Evolutionary conservation across 129 eudicot genomes (phyloP).

Genomic region (Artemisia tridentata): DNA sequence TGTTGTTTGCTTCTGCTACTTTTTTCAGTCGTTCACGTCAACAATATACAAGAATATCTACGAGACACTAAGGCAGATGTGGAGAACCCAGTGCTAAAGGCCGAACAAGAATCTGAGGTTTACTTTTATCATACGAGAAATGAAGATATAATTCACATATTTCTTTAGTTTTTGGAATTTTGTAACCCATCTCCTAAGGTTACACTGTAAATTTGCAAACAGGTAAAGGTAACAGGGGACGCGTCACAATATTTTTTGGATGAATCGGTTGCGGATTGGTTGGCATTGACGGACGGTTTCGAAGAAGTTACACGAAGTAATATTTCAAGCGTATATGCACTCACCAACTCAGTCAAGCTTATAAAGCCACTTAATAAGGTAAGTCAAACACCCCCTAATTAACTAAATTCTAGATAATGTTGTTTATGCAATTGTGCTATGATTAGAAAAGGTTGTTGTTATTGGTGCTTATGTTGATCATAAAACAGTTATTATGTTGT

Average conservation of each 20-base stretch:
- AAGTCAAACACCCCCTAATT: too few species aligned
- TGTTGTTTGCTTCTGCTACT: not conserved
- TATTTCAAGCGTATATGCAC: too few species aligned
- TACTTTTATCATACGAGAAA: too few species aligned
- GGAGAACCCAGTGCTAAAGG: constrained; percentile 66
- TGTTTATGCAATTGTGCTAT: too few species aligned
- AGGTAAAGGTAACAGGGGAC: constrained; percentile 86
- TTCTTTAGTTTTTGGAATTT: not conserved
- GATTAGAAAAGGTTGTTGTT: too few species aligned
- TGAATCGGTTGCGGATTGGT: constrained; percentile 59
- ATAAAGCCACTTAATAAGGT: too few species aligned
- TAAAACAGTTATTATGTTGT: too few species aligned
- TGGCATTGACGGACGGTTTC: constrained; percentile 68
- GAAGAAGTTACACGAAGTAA: constrained; percentile 35
- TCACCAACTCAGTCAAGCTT: too few species aligned
- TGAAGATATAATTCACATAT: not conserved
- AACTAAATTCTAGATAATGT: too few species aligned
- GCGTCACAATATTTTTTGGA: constrained; percentile 53
- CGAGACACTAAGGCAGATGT: constrained; percentile 71
- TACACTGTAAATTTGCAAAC: constrained; percentile 43
- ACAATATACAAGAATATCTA: constrained; percentile 61
- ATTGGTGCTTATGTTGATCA: too few species aligned
- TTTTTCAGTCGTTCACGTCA: constrained; percentile 59
- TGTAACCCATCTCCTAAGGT: not conserved
- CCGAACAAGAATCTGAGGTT: constrained; percentile 86